Percentiles rank a stretch among this genome's conserved stretches.
phyloP scores from a whole-genome alignment of 1,284 basidiomycete genomes.

The Irpex sp. region DNA sequence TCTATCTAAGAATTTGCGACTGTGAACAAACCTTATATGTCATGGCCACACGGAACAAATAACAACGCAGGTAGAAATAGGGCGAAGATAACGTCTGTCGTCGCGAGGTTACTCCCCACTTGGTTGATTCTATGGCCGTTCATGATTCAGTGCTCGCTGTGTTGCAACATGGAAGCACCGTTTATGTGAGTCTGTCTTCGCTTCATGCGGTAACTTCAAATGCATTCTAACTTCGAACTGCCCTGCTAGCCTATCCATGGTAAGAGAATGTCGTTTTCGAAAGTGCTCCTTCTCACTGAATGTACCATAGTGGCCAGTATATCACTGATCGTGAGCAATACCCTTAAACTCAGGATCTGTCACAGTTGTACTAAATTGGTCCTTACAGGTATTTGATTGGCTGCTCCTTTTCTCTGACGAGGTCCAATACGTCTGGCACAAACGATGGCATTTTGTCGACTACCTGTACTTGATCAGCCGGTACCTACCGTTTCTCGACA shows the following conservation, averaged over 20 bases:
- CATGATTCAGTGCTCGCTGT: not conserved
- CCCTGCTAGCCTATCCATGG: not conserved
- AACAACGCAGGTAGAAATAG: too few species aligned
- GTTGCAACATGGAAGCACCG: not conserved
- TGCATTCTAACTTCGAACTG: too few species aligned
- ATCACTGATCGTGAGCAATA: not conserved
- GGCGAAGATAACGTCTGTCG: not conserved
- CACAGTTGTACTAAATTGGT: not conserved
- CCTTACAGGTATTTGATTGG: conserved; percentile 2
- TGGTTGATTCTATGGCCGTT: not conserved
- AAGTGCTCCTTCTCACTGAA: not conserved
- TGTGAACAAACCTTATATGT: too few species aligned
- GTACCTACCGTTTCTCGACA: conserved; percentile 25
- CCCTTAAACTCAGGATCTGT: not conserved
- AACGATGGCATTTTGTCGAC: conserved; percentile 24
- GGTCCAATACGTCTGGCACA: conserved; percentile 12
- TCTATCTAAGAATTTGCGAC: too few species aligned
- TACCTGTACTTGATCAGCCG: conserved; percentile 23
- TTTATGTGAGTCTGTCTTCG: not conserved
- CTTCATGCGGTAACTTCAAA: not conserved
- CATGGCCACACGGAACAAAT: too few species aligned
- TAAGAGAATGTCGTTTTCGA: not conserved
- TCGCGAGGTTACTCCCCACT: not conserved
- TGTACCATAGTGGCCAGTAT: not conserved
- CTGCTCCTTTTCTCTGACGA: conserved; percentile 5